phyloP scores from a whole-genome alignment of 352 stramenopile genomes.

The Globisporangium recalcitrans region DNA sequence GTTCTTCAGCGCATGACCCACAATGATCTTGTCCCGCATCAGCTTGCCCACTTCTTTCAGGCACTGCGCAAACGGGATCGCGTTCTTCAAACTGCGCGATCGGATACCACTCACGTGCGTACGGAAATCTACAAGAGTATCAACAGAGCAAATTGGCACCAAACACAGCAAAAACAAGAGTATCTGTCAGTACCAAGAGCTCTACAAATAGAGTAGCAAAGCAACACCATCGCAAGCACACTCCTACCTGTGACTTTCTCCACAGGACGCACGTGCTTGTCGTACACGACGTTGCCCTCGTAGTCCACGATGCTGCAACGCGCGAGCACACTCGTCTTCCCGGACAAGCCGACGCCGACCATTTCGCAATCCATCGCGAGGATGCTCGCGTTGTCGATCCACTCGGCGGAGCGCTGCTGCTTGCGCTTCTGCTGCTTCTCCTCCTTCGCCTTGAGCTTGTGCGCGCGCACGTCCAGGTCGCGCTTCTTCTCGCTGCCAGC shows the following conservation, averaged over 20 bases:
- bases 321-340: constrained; percentile 73
- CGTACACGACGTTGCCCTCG: constrained; percentile 76
- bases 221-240: background rate
- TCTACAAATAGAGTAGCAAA: background rate
- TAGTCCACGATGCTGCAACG: constrained; percentile 88
- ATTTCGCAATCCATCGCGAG: constrained; percentile 89
- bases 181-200: background rate
- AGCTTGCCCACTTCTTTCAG: constrained; percentile 80
- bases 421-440: constrained; percentile 43
- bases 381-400: constrained; percentile 75
- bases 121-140: constrained; percentile 48
- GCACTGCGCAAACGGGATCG: constrained; percentile 76
- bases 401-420: constrained; percentile 50
- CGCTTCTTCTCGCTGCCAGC: constrained; percentile 26
- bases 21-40: constrained; percentile 75
- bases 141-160: background rate
- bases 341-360: constrained; percentile 74
- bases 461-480: constrained; percentile 28
- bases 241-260: constrained; percentile 72
- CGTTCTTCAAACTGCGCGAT: constrained; percentile 57
- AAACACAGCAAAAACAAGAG: background rate
- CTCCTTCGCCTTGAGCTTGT: constrained; percentile 45
- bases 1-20: constrained; percentile 81
- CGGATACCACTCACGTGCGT: constrained; percentile 85
- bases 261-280: constrained; percentile 75